phyloP scores from a whole-genome alignment of 2,329 filamentous ascomycete species.

The Bipolaris cookei region DNA sequence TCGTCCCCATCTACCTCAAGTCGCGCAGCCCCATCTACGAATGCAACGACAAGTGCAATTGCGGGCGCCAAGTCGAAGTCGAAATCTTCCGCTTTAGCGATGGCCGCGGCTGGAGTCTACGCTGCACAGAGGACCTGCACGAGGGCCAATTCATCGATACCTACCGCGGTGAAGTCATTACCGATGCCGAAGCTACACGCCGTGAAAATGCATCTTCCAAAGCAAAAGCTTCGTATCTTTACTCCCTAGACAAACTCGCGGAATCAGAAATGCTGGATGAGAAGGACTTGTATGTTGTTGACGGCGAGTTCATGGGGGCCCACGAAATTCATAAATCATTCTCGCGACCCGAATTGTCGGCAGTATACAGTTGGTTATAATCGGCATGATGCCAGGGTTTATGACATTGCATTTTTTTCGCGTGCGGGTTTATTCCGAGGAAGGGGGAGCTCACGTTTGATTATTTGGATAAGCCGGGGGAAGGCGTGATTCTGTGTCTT shows the following conservation, averaged over 20 bases:
- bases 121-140: conserved; percentile 67
- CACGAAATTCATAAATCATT: conserved; percentile 83
- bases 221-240: conserved; percentile 79
- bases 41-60: conserved; percentile 75
- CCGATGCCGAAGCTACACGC: conserved; percentile 64
- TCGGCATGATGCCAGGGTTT: conserved; percentile 74
- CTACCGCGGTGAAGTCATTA: conserved; percentile 70
- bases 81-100: conserved; percentile 74
- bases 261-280: conserved; percentile 61
- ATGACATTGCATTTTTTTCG: conserved; percentile 80
- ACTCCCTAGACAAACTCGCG: conserved; percentile 80
- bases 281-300: conserved; percentile 55
- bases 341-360: conserved; percentile 77
- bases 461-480: conserved; percentile 70
- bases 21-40: conserved; percentile 70
- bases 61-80: conserved; percentile 66
- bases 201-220: conserved; percentile 64
- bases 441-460: conserved; percentile 80
- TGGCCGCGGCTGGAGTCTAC: conserved; percentile 79
- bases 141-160: conserved; percentile 80
- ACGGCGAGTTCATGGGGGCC: conserved; percentile 80
- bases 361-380: conserved; percentile 82
- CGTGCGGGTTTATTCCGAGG: conserved; percentile 67
- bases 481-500: conserved; percentile 53
- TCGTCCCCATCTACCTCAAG: conserved; percentile 54